Percentiles rank a stretch among this genome's conserved stretches.
Conservation (phyloP, 306 rosid genomes). For the Cucurbita ficifolia region DNA sequence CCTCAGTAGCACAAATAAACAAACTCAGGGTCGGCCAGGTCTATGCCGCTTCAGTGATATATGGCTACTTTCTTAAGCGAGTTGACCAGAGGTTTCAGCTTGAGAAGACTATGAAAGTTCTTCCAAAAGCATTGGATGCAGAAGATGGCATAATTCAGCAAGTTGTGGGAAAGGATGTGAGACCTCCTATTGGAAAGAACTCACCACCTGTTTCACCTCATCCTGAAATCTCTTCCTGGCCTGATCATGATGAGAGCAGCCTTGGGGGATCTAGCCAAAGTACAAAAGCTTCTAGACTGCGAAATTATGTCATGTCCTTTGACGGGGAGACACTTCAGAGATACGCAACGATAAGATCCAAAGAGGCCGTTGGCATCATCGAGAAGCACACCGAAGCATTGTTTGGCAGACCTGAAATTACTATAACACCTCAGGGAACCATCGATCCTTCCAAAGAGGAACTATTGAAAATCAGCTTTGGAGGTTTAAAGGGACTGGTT, state of each 20-base stretch:
- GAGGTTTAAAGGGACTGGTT: constrained; percentile 66
- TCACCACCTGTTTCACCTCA: constrained; percentile 25
- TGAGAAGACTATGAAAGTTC: constrained; percentile 81
- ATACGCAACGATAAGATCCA: constrained; percentile 77
- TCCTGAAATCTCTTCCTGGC: constrained; percentile 50
- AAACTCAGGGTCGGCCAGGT: constrained; percentile 80
- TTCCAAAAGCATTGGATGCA: constrained; percentile 29
- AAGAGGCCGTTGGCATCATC: constrained; percentile 66
- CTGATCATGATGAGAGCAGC: constrained; percentile 19
- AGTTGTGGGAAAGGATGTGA: constrained; percentile 16
- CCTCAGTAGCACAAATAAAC: constrained; percentile 66
- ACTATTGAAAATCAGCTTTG: constrained; percentile 61
- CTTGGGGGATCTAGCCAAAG: constrained; percentile 27
- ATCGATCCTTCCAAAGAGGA: constrained; percentile 58
- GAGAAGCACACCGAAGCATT: constrained; percentile 90
- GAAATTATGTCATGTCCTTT: constrained; percentile 74
- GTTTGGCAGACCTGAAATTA: constrained; percentile 74
- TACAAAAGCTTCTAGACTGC: constrained; percentile 42
- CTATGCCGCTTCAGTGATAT: constrained; percentile 89
- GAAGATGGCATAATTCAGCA: constrained; percentile 25
- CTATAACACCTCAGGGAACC: constrained; percentile 43
- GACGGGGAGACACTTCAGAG: constrained; percentile 83
- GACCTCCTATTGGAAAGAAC: constrained; percentile 13
- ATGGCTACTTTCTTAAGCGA: constrained; percentile 83
- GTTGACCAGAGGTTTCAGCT: constrained; percentile 89